Base-by-base conservation (phyloP, 768 basidiomycete species). In the Calocera viscosa region DNA sequence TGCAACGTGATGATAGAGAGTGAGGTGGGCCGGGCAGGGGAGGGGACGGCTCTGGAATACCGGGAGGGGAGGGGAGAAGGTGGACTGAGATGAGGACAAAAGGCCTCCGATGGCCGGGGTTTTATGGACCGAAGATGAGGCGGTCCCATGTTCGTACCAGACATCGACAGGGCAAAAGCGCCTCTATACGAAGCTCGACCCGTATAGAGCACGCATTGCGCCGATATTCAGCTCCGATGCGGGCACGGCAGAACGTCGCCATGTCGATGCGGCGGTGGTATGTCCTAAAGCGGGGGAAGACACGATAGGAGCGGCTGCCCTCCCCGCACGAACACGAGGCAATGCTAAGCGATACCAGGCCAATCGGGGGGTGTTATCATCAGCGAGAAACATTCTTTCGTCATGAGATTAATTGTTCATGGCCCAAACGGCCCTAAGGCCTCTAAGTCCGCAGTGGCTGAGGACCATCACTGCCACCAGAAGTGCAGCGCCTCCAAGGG, bases 211-310 rank as follows among this genome's bases (percentile, higher is more conserved):
- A 30, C 53, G 30, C 14, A 28, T 26, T 60, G 30, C 53, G 53
- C 53, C 53, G 53, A 60, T 24, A 24, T 17, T 19, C 43, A 47
- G 43, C 43, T 24, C 43, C 43, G 43, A 24, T 47, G 8, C 43
- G 19, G 43, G 35, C 35, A 47, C 43, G 43, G 24, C 19, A 47
- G 43, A 47, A 47, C 26, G 53, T 60, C 22, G 53, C 30, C 53
- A 60, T 60, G 53, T 60, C 53, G 53, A 60, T 60, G 30, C 53
- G 53, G 53, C 53, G 53, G 53, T 60, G 53, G 53, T 26, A 26
- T 26, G 5, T 24, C 19, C 16, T 7, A 47, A 47, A 7, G 43
- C 43, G 43, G 19, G 30, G 14, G 53, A 10, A 30, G 53, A 19
- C 10, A 22, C 14, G 30, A 60, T 26, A 60, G 53, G 53, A 60